Evolutionary conservation across 306 rosid species (phyloP).

Genomic region (Ceratonia siliqua): DNA sequence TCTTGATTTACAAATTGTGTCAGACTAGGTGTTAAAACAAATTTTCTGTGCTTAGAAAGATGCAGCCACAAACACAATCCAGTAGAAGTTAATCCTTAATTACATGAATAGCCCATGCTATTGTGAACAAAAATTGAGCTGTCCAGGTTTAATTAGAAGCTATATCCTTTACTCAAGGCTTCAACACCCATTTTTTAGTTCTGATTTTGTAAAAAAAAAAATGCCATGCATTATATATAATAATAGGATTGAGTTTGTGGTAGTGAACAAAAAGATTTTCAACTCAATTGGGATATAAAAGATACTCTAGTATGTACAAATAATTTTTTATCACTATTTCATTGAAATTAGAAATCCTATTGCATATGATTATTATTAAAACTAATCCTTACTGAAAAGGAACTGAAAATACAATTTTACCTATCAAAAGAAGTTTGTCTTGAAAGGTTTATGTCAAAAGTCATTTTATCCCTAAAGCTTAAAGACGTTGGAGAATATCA

Average conservation of each 20-base stretch:
- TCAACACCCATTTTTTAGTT: background rate
- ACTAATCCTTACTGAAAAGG: background rate
- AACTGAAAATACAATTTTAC: background rate
- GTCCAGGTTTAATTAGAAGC: background rate
- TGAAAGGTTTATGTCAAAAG: background rate
- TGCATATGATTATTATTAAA: background rate
- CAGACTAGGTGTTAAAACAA: background rate
- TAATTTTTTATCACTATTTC: background rate
- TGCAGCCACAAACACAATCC: background rate
- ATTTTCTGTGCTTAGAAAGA: background rate
- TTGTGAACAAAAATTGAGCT: background rate
- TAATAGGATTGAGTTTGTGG: background rate
- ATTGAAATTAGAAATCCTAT: background rate
- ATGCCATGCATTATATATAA: background rate
- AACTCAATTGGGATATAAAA: background rate
- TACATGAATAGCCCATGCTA: background rate
- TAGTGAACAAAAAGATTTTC: background rate
- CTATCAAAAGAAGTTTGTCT: background rate
- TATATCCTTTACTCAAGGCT: background rate
- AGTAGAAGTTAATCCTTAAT: background rate
- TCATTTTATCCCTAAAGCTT: background rate
- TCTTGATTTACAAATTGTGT: conserved; percentile 14
- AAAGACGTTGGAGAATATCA: background rate
- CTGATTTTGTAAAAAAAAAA: background rate
- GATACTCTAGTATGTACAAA: background rate